A percentile compares a stretch with the other conserved stretches of the same genome.
These are phyloP conservation scores for Tetradesmus lagerheimii DNA, from an alignment of 139 green algal genomes.

Conservation along the genomic window DNA sequence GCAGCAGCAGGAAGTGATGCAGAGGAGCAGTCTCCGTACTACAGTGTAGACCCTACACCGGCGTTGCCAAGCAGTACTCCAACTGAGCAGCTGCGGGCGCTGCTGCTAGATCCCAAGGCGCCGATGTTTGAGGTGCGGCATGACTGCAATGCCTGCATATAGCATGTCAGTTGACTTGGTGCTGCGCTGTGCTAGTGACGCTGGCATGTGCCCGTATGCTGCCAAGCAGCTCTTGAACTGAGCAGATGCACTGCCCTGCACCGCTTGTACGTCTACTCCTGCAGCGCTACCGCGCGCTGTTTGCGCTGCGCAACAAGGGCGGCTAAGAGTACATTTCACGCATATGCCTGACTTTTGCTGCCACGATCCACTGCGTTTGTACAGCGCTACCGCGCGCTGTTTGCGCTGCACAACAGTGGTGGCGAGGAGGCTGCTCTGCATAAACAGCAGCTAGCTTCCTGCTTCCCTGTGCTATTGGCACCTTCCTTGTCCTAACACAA, in stretches of 20 bases:
- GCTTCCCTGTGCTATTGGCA: conserved; percentile 9
- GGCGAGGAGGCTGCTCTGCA: conserved; percentile 79
- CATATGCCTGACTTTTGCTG: conserved; percentile 43
- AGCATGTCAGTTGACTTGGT: background rate
- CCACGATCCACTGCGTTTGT: too few relatives aligned
- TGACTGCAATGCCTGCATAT: background rate
- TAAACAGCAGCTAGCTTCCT: too few relatives aligned
- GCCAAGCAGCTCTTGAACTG: too few relatives aligned
- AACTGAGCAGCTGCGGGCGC: conserved; percentile 63
- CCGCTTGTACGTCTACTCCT: background rate
- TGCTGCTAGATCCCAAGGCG: conserved; percentile 81
- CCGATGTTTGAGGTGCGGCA: conserved; percentile 84
- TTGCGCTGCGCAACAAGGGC: conserved; percentile 97
- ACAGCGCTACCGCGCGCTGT: conserved; percentile 93
- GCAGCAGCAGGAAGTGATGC: conserved; percentile 39
- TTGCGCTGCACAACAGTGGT: conserved; percentile 94
- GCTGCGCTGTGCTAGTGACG: background rate
- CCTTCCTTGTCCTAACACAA: too few relatives aligned
- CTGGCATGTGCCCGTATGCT: too few relatives aligned
- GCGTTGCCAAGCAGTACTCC: conserved; percentile 73
- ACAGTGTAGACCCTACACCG: conserved; percentile 95
- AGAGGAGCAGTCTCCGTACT: conserved; percentile 77
- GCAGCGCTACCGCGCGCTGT: conserved; percentile 93
- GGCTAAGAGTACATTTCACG: too few relatives aligned
- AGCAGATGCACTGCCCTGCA: too few relatives aligned